phyloP scores from a whole-genome alignment of 257 asterid species.

The Fraxinus anomala region DNA sequence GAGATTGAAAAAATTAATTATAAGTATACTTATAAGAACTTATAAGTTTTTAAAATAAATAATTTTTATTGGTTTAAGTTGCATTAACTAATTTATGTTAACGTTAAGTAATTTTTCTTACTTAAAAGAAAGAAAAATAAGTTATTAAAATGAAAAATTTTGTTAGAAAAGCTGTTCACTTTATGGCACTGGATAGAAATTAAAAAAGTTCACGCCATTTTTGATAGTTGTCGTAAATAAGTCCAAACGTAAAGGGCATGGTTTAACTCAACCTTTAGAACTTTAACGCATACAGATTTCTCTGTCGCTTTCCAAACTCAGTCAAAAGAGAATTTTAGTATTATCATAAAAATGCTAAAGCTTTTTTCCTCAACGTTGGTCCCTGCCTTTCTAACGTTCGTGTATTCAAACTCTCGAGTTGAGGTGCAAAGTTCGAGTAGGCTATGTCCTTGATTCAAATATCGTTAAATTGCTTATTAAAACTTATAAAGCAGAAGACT shows the following conservation, averaged over 20 bases:
- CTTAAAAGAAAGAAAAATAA: too few relatives aligned
- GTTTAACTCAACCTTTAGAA: constrained; percentile 32
- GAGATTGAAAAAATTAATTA: too few relatives aligned
- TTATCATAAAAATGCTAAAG: constrained; percentile 63
- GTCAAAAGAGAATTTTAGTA: constrained; percentile 85
- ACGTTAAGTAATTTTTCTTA: too few relatives aligned
- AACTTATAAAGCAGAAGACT: too few relatives aligned
- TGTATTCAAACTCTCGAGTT: constrained; percentile 37
- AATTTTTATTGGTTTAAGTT: too few relatives aligned
- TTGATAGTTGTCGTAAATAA: constrained; percentile 27
- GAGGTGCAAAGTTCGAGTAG: constrained; percentile 18
- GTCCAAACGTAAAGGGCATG: constrained; percentile 39
- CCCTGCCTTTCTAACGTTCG: constrained; percentile 33
- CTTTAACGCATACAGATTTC: constrained; percentile 61
- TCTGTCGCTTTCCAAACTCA: constrained; percentile 53
- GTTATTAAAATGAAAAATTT: neutral
- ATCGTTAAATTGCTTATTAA: neutral
- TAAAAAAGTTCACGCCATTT: constrained; percentile 22
- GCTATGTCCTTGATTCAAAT: constrained; percentile 23
- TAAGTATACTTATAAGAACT: too few relatives aligned
- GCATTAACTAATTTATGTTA: too few relatives aligned
- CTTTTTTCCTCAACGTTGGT: constrained; percentile 57
- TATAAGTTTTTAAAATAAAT: too few relatives aligned
- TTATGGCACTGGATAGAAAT: neutral
- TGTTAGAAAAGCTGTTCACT: neutral